phyloP scores from a whole-genome alignment of 83 land plant genomes.

The Picea abies region DNA sequence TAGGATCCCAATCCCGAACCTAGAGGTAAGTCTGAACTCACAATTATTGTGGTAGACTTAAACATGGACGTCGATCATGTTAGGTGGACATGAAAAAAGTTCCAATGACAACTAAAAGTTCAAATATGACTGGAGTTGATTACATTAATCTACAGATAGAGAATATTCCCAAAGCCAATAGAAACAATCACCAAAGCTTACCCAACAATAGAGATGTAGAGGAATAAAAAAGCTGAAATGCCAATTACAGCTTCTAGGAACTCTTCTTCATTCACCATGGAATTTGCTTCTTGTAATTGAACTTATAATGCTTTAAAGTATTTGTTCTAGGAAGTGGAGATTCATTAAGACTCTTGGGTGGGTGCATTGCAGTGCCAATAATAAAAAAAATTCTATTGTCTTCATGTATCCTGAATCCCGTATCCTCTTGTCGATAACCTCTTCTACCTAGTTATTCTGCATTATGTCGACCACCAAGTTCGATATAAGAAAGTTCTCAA shows the following conservation, averaged over 20 bases:
- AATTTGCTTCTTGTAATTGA: too few relatives aligned
- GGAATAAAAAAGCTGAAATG: conserved; percentile 70
- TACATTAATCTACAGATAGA: neutral
- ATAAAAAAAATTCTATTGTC: too few relatives aligned
- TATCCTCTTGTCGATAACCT: too few relatives aligned
- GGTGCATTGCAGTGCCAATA: too few relatives aligned
- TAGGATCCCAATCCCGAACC: conserved; percentile 96
- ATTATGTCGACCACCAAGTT: too few relatives aligned
- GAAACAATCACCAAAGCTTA: conserved; percentile 23
- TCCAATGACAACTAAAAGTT: conserved; percentile 1
- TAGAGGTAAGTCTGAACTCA: conserved; percentile 83
- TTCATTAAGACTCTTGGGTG: too few relatives aligned
- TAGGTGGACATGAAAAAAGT: neutral
- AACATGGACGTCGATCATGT: conserved; percentile 37
- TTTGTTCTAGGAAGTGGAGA: too few relatives aligned
- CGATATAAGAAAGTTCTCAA: too few relatives aligned
- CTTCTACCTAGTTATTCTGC: too few relatives aligned
- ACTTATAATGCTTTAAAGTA: too few relatives aligned
- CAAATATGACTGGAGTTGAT: neutral
- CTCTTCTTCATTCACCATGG: conserved; percentile 57
- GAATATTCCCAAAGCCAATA: neutral
- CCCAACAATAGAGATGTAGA: conserved; percentile 81
- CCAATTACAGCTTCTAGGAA: conserved; percentile 60
- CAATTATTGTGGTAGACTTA: conserved; percentile 61
- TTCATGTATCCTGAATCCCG: too few relatives aligned